These are phyloP conservation scores for Botrytis squamosa DNA, from an alignment of 2,329 filamentous ascomycete genomes.

Conservation along the genomic window DNA sequence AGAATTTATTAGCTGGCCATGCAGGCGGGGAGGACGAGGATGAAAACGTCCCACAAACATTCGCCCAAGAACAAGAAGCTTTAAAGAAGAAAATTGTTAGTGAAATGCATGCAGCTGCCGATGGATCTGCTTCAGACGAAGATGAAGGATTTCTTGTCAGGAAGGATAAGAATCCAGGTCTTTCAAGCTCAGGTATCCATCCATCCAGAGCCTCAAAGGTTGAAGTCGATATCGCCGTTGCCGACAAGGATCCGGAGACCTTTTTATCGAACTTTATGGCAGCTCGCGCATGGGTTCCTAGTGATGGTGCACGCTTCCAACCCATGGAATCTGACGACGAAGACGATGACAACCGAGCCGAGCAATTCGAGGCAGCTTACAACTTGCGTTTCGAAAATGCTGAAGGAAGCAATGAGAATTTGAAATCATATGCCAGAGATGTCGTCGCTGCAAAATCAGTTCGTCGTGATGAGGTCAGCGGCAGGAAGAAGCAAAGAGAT, in stretches of 20 bases:
- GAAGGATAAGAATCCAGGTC: slow-evolving; percentile 52
- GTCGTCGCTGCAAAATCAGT: slow-evolving; percentile 79
- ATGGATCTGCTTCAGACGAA: slow-evolving; percentile 49
- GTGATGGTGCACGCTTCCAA: slow-evolving; percentile 64
- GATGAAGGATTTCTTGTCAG: slow-evolving; percentile 68
- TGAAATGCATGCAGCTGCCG: slow-evolving; percentile 68
- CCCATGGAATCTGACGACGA: slow-evolving; percentile 91
- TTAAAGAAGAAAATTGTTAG: slow-evolving; percentile 75
- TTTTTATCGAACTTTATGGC: slow-evolving; percentile 95
- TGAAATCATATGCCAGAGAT: slow-evolving; percentile 88
- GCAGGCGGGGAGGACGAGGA: slow-evolving; percentile 60
- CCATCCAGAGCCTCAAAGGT: slow-evolving; percentile 53
- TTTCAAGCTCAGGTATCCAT: slow-evolving; percentile 51
- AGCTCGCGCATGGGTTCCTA: slow-evolving; percentile 83
- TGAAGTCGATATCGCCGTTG: slow-evolving; percentile 65
- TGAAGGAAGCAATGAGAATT: slow-evolving; percentile 78
- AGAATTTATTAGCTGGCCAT: slow-evolving; percentile 77
- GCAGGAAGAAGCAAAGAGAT: slow-evolving; percentile 76
- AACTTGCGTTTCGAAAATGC: slow-evolving; percentile 96
- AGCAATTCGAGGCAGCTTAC: slow-evolving; percentile 88
- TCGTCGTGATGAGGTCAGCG: slow-evolving; percentile 75
- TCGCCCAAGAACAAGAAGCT: slow-evolving; percentile 83
- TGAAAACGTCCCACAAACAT: slow-evolving; percentile 61
- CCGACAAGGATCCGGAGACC: slow-evolving; percentile 85
- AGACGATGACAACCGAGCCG: slow-evolving; percentile 67